Percentiles rank a stretch among this genome's conserved stretches.
Conservation (phyloP, 495 filamentous ascomycete genomes). For the Daldinia bambusicola region DNA sequence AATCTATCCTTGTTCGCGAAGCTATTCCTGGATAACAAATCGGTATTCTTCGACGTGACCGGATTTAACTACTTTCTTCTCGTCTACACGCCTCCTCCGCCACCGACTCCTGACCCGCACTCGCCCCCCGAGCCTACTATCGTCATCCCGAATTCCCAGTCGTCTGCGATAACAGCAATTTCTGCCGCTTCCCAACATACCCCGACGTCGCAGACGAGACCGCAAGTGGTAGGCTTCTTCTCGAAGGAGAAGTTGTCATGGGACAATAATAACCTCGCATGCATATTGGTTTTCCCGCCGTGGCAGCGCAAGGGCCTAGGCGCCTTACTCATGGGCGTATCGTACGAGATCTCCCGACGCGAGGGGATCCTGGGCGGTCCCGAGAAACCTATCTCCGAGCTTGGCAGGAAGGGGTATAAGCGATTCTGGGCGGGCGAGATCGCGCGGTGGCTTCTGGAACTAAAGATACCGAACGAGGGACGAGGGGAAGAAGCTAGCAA, state of each 20-base stretch:
- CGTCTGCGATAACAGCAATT: neutral
- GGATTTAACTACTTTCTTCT: slow-evolving; percentile 97
- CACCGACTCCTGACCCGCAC: slow-evolving; percentile 41
- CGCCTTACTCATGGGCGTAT: slow-evolving; percentile 88
- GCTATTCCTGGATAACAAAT: slow-evolving; percentile 97
- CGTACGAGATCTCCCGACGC: slow-evolving; percentile 88
- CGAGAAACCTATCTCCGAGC: slow-evolving; percentile 88
- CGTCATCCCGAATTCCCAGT: neutral
- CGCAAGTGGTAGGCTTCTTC: slow-evolving; percentile 90
- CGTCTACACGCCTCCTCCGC: slow-evolving; percentile 66
- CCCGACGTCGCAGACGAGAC: slow-evolving; percentile 30
- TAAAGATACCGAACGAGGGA: slow-evolving; percentile 49
- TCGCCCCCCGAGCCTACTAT: neutral
- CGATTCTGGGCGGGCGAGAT: slow-evolving; percentile 87
- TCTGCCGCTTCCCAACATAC: neutral
- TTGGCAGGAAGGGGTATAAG: slow-evolving; percentile 82
- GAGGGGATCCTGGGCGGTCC: slow-evolving; percentile 90
- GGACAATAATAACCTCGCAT: slow-evolving; percentile 98
- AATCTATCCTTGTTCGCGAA: slow-evolving; percentile 98
- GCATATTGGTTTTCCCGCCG: slow-evolving; percentile 95
- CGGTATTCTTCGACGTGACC: slow-evolving; percentile 95
- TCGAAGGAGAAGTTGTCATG: slow-evolving; percentile 98
- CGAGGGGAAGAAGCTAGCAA: slow-evolving; percentile 46
- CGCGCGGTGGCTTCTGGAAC: slow-evolving; percentile 67
- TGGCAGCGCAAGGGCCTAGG: slow-evolving; percentile 92